phyloP scores from a whole-genome alignment of 306 rosid genomes.

The Sesbania bispinosa region DNA sequence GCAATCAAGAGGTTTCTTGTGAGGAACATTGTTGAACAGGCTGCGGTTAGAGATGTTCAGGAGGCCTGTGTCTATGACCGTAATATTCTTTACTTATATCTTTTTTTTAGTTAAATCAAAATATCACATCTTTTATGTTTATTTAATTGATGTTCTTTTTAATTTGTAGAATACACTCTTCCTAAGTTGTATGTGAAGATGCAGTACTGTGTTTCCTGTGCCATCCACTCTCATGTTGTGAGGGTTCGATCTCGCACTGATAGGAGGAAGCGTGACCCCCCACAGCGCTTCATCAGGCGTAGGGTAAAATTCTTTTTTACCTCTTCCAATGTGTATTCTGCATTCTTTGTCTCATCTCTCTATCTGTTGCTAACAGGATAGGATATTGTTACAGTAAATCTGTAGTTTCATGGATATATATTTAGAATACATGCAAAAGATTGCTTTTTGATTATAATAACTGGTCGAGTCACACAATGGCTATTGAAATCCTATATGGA shows the following conservation, averaged over 20 bases:
- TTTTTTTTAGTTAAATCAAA: background rate
- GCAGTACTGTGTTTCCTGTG: constrained; percentile 97
- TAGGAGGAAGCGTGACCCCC: constrained; percentile 89
- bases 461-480: too few relatives aligned
- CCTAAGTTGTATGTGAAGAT: constrained; percentile 95
- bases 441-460: background rate
- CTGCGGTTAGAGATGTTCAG: constrained; percentile 96
- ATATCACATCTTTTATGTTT: background rate
- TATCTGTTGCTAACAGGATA: background rate
- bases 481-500: too few relatives aligned
- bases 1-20: constrained; percentile 69
- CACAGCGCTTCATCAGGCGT: constrained; percentile 83
- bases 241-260: constrained; percentile 86
- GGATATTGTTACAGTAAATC: background rate
- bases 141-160: background rate
- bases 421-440: background rate
- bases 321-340: background rate
- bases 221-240: constrained; percentile 95
- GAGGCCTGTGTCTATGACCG: constrained; percentile 95
- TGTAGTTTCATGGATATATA: background rate
- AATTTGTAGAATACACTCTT: constrained; percentile 65
- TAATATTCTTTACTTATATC: constrained; percentile 19
- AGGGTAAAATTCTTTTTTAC: constrained; percentile 51
- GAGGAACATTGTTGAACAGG: constrained; percentile 98
- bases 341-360: background rate